Evolutionary conservation across 495 filamentous ascomycete genomes (phyloP).

Genomic region (Daldinia decipiens): DNA sequence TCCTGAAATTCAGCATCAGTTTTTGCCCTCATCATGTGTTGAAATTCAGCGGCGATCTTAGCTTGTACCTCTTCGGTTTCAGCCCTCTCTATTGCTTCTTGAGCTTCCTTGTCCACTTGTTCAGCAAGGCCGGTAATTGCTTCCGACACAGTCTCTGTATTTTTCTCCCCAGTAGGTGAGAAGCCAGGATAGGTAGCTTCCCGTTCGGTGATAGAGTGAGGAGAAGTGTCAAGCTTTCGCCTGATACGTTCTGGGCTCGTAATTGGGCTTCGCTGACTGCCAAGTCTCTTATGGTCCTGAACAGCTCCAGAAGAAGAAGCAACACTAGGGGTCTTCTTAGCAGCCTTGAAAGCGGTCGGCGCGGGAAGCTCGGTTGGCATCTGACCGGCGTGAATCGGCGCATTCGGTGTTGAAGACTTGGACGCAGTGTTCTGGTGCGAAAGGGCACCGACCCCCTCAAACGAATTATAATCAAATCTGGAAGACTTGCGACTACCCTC

Average conservation of each 20-base stretch:
- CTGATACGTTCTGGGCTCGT: constrained; percentile 57
- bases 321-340: constrained; percentile 53
- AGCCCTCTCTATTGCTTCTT: constrained; percentile 70
- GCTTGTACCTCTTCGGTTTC: constrained; percentile 60
- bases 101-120: constrained; percentile 74
- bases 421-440: constrained; percentile 54
- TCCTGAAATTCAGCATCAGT: constrained; percentile 59
- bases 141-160: constrained; percentile 74
- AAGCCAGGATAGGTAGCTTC: constrained; percentile 14
- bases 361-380: constrained; percentile 43
- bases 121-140: constrained; percentile 75
- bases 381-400: constrained; percentile 37
- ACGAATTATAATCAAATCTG: constrained; percentile 48
- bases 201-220: constrained; percentile 33
- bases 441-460: constrained; percentile 48
- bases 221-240: constrained; percentile 54
- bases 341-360: constrained; percentile 48
- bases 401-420: constrained; percentile 55
- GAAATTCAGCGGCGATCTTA: constrained; percentile 57
- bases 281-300: constrained; percentile 52
- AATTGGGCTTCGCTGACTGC: constrained; percentile 52
- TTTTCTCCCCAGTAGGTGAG: constrained; percentile 44
- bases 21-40: constrained; percentile 55
- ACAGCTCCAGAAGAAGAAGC: constrained; percentile 45
- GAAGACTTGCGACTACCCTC: constrained; percentile 39